phyloP scores from a whole-genome alignment of 306 rosid genomes.

The Senna tora region DNA sequence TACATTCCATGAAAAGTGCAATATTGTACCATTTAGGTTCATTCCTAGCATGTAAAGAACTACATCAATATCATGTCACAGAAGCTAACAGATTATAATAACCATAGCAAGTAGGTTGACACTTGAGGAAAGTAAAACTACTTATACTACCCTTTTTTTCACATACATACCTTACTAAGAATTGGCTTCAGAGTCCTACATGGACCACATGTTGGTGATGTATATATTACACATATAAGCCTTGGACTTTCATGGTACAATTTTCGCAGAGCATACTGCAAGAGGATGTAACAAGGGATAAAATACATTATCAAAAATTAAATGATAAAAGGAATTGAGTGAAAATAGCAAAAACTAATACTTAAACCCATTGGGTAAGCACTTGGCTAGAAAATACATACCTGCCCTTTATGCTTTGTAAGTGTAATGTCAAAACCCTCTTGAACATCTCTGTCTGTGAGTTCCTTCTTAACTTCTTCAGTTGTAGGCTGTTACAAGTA shows the following conservation, averaged over 20 bases:
- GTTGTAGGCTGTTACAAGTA: constrained; percentile 70
- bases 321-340: constrained; percentile 3
- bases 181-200: constrained; percentile 97
- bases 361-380: constrained; percentile 30
- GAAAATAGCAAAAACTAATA: constrained; percentile 14
- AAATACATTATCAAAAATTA: constrained; percentile 4
- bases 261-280: constrained; percentile 92
- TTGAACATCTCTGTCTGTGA: constrained; percentile 74
- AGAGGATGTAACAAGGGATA: constrained; percentile 25
- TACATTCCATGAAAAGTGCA: background rate
- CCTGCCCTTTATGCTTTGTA: constrained; percentile 95
- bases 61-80: constrained; percentile 17
- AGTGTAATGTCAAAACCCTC: constrained; percentile 74
- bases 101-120: constrained; percentile 8
- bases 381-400: constrained; percentile 30
- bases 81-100: constrained; percentile 23
- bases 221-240: constrained; percentile 86
- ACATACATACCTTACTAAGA: constrained; percentile 82
- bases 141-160: constrained; percentile 4
- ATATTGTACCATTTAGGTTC: background rate
- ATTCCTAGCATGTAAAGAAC: constrained; percentile 5
- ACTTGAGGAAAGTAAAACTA: constrained; percentile 22
- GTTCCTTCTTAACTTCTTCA: constrained; percentile 90
- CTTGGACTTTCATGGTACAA: constrained; percentile 96
- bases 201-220: constrained; percentile 91